A percentile compares a stretch with the other conserved stretches of the same genome.
phyloP scores from a whole-genome alignment of 306 rosid species.

The Psophocarpus tetragonolobus region DNA sequence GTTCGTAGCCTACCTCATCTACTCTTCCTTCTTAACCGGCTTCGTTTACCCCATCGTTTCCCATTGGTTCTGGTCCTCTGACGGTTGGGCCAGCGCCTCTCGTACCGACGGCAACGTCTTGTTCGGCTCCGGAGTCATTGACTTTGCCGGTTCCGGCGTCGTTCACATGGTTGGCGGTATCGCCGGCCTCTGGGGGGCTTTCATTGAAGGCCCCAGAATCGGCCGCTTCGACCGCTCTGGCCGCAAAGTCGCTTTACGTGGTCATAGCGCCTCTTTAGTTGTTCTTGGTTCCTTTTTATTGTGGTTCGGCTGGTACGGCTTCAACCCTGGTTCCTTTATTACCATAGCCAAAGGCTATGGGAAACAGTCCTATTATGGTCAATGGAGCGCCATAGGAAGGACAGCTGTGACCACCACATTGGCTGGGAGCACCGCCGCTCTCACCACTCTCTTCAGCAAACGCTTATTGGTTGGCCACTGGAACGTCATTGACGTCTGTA shows the following conservation, averaged over 20 bases:
- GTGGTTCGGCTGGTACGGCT: conserved; percentile 94
- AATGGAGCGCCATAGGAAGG: conserved; percentile 82
- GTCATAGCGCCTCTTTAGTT: conserved; percentile 70
- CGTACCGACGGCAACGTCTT: conserved; percentile 20
- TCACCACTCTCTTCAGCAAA: conserved; percentile 67
- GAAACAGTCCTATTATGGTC: conserved; percentile 39
- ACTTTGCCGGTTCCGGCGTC: conserved; percentile 73
- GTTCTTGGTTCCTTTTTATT: conserved; percentile 72
- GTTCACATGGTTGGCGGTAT: conserved; percentile 88
- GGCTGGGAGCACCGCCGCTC: conserved; percentile 73
- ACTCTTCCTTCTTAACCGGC: conserved; percentile 72
- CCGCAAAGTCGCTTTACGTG: conserved; percentile 60
- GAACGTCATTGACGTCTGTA: conserved; percentile 80
- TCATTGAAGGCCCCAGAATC: conserved; percentile 78
- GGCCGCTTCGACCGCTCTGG: conserved; percentile 70
- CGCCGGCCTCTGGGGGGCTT: conserved; percentile 80
- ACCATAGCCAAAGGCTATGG: conserved; percentile 52
- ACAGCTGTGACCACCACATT: conserved; percentile 83
- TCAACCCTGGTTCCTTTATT: conserved; percentile 77
- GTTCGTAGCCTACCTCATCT: conserved; percentile 74
- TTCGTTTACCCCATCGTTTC: conserved; percentile 77
- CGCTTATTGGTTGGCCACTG: conserved; percentile 72
- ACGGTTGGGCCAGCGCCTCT: conserved; percentile 75
- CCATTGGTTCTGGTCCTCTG: conserved; percentile 75
- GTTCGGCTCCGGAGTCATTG: conserved; percentile 62